Conservation (phyloP, 805 yeast genomes). For the Yarrowia hollandica region DNA sequence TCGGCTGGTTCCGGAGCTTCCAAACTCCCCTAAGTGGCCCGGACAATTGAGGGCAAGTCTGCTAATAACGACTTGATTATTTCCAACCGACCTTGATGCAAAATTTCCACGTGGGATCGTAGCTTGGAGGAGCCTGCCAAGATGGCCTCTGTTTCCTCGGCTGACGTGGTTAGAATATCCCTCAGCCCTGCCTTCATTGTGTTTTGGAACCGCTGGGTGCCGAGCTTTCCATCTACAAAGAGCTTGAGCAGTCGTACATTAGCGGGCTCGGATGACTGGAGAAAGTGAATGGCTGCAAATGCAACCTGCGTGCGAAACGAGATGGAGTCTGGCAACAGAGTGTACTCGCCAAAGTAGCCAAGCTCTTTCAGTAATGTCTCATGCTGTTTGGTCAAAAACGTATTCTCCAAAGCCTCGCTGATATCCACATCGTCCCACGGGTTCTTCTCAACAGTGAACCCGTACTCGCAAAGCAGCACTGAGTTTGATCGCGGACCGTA, state of each 20-base stretch:
- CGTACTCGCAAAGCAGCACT: conserved; percentile 81
- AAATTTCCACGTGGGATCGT: conserved; percentile 10
- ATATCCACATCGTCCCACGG: conserved; percentile 73
- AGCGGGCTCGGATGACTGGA: conserved; percentile 6
- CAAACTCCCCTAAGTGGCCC: background rate
- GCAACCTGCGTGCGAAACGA: conserved; percentile 80
- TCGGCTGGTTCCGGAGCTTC: background rate
- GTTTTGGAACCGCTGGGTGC: conserved; percentile 19
- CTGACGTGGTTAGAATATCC: background rate
- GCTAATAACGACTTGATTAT: conserved; percentile 1
- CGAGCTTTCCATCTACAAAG: conserved; percentile 19
- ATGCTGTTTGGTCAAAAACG: conserved; percentile 46
- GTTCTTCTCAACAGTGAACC: conserved; percentile 63
- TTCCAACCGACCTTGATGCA: conserved; percentile 13
- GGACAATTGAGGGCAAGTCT: conserved; percentile 9
- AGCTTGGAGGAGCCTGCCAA: background rate
- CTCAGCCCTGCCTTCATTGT: conserved; percentile 21
- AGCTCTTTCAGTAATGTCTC: conserved; percentile 49
- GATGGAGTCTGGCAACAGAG: conserved; percentile 52
- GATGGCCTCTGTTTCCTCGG: conserved; percentile 8
- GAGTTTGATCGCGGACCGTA: conserved; percentile 91
- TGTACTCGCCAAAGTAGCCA: conserved; percentile 74
- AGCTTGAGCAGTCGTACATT: conserved; percentile 11
- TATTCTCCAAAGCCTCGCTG: conserved; percentile 45
- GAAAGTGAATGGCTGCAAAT: conserved; percentile 47